Base-by-base conservation (phyloP, 1,284 basidiomycete species). In the Tausonia pullulans region DNA sequence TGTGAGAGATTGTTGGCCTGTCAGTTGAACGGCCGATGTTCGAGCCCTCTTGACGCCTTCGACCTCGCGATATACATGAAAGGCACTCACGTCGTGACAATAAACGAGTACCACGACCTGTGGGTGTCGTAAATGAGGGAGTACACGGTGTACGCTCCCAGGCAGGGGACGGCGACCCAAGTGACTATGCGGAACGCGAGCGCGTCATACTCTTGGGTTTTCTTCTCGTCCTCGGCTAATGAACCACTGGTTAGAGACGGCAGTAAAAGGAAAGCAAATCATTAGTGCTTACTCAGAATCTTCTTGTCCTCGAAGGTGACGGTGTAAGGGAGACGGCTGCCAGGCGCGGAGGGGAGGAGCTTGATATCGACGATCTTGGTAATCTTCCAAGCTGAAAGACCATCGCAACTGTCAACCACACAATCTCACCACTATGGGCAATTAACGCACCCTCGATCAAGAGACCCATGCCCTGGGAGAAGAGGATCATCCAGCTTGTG, bases 1-100 rank as follows among this genome's bases (percentile, higher is more conserved):
- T 27, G 27, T 27, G 27, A 27, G 27, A 27, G 27, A 27, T 27
- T 27, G 27, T 27, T 27, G 27, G 27, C 27, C 27, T 27, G 92
- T 73, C 74, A 13, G 74, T 73, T 67, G 75, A 74, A 4, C 76
- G 75, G 41, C 77, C 72, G 9, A 77, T 78, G 3, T 88, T 86
- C 66, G 97, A 90, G 68, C 89, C 81, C 76, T 96, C 98, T 70
- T 87, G 90, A 77, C 96, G 97, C 93, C 93, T 96, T 61, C 91
- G 88, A 69, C 84, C 82, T 76, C 97, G 94, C 0, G 86, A 86
- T 71, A 75, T 72, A 62, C 4, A 45, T 13, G 10, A 40, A 39
- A 39, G 13, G 48, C 16, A 77, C 76, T 27, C 77, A 72, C 8
- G 78, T 78, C 3, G 88, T 86, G 65, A 98, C 91, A 67, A 90